These are phyloP conservation scores for Cercophora newfieldiana DNA, from an alignment of 495 filamentous ascomycete genomes.

Conservation along the genomic window DNA sequence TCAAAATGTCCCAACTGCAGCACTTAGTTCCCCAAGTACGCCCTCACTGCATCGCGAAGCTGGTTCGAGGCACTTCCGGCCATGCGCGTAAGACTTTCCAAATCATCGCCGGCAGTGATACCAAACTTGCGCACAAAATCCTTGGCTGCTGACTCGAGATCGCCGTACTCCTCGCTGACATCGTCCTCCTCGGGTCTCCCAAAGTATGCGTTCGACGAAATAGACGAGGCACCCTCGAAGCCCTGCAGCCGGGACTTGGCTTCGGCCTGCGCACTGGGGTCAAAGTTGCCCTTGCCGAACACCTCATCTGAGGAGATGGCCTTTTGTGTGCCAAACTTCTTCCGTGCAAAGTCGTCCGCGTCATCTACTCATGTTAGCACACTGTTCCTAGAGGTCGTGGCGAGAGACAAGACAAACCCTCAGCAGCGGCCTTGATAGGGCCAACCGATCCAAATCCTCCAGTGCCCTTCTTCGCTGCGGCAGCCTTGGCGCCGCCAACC, in stretches of 20 bases:
- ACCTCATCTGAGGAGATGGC: conserved; percentile 97
- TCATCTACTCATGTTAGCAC: conserved; percentile 47
- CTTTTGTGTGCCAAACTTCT: conserved; percentile 86
- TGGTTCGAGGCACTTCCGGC: conserved; percentile 81
- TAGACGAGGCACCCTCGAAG: conserved; percentile 89
- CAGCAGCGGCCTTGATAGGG: conserved; percentile 61
- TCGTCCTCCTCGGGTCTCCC: conserved; percentile 78
- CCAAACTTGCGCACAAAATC: conserved; percentile 95
- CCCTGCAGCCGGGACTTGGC: conserved; percentile 82
- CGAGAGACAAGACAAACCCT: conserved; percentile 56
- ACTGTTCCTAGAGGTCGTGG: neutral
- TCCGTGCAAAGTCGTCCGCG: conserved; percentile 69
- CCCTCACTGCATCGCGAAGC: conserved; percentile 85
- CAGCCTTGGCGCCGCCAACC: conserved; percentile 64
- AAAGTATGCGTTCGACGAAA: conserved; percentile 96
- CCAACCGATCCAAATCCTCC: conserved; percentile 87
- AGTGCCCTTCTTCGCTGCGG: conserved; percentile 67
- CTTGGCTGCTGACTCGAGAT: conserved; percentile 86
- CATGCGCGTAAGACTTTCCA: conserved; percentile 81
- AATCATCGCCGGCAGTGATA: conserved; percentile 89
- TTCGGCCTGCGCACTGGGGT: conserved; percentile 77
- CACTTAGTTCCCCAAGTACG: conserved; percentile 61
- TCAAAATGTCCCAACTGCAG: neutral
- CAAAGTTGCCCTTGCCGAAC: conserved; percentile 86
- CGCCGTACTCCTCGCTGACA: conserved; percentile 73